Conservation (phyloP, 2,329 filamentous ascomycete species). For the Blastomyces parvus region DNA sequence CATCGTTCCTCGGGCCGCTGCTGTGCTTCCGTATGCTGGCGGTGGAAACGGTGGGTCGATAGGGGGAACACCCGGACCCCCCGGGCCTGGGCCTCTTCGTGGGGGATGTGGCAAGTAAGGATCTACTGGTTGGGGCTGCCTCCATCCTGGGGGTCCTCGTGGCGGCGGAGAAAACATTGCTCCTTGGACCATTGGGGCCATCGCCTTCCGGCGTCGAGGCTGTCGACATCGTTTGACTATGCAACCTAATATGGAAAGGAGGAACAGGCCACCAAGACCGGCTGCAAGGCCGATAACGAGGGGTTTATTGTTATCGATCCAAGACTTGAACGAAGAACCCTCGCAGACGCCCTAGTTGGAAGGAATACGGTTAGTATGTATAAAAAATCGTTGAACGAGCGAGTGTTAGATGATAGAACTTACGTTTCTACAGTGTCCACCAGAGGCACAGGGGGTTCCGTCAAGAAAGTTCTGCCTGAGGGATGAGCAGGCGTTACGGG, state of each 20-base stretch:
- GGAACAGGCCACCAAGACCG: conserved; percentile 61
- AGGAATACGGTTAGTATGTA: conserved; percentile 6
- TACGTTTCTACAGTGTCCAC: conserved; percentile 65
- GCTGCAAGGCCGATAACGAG: conserved; percentile 72
- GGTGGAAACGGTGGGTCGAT: conserved; percentile 8
- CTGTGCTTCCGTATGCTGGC: conserved; percentile 10
- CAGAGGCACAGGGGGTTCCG: conserved; percentile 72
- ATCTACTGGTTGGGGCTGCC: not conserved
- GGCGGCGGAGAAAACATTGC: not conserved
- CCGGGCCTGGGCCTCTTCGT: not conserved
- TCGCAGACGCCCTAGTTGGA: conserved; percentile 55
- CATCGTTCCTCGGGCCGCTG: conserved; percentile 10
- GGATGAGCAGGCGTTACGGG: conserved; percentile 56
- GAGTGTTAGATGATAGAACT: conserved; percentile 21
- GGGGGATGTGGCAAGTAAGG: not conserved
- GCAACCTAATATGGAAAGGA: conserved; percentile 62
- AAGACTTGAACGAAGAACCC: conserved; percentile 58
- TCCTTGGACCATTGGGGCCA: conserved; percentile 13
- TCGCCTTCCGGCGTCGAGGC: conserved; percentile 14
- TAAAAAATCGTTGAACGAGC: not conserved
- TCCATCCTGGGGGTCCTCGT: conserved; percentile 1
- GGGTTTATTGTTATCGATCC: conserved; percentile 66
- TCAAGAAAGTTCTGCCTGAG: conserved; percentile 86
- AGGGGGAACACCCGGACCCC: not conserved
- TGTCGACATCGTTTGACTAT: conserved; percentile 49